phyloP scores from a whole-genome alignment of 345 rosid genomes.

The Rhizophora apiculata region DNA sequence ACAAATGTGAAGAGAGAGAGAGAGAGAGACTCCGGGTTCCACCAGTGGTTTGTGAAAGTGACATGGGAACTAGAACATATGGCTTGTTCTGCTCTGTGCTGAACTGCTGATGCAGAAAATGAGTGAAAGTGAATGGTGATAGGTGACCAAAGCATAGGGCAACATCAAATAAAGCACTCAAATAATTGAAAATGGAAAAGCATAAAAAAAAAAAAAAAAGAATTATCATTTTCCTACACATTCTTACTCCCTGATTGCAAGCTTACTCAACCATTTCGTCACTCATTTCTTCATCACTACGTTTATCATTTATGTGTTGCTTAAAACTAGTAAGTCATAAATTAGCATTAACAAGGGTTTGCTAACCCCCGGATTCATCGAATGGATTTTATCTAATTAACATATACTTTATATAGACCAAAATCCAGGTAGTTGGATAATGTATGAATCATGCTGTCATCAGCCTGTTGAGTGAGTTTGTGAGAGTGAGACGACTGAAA shows the following conservation, averaged over 20 bases:
- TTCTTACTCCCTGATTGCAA: constrained; percentile 52
- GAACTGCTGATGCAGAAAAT: constrained; percentile 8
- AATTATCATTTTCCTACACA: constrained; percentile 46
- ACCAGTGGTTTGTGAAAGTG: constrained; percentile 40
- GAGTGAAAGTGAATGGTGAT: constrained; percentile 31
- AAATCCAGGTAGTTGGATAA: not conserved
- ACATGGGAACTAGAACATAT: constrained; percentile 42
- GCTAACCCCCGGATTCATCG: not conserved
- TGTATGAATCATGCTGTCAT: too few relatives aligned
- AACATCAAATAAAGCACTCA: constrained; percentile 2
- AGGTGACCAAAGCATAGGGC: constrained; percentile 28
- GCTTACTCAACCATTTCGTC: constrained; percentile 71
- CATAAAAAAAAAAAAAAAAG: not conserved
- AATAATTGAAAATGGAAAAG: constrained; percentile 5
- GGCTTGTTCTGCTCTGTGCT: constrained; percentile 32
- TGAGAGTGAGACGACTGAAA: too few relatives aligned
- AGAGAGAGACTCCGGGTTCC: constrained; percentile 38
- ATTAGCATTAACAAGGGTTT: constrained; percentile 3
- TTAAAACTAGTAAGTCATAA: not conserved
- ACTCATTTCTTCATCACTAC: constrained; percentile 66
- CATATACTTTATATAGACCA: not conserved
- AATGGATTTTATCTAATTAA: not conserved
- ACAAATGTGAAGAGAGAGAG: not conserved
- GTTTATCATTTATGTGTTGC: constrained; percentile 25
- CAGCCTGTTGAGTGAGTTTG: too few relatives aligned